Conservation (phyloP, 164 flowering plant genomes). For the Magnolia officinalis region DNA sequence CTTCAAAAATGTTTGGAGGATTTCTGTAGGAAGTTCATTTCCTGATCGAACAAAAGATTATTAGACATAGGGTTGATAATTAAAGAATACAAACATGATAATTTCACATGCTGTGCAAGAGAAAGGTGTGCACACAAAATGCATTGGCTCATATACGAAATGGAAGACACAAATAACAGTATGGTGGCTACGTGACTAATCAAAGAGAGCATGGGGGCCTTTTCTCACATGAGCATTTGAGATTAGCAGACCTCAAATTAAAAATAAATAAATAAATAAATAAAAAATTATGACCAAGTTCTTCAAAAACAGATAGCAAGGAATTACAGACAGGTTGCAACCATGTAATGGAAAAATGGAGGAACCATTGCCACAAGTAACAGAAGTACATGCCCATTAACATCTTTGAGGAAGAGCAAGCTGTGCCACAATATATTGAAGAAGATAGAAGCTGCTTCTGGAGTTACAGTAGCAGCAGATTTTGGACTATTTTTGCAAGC, state of each 20-base stretch:
- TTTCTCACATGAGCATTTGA: not conserved
- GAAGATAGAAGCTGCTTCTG: not conserved
- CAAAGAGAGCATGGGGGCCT: not conserved
- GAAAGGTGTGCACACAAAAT: too few species aligned
- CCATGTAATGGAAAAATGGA: not conserved
- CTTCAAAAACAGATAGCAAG: not conserved
- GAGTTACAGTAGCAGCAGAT: not conserved
- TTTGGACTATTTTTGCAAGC: too few species aligned
- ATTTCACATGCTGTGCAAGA: too few species aligned
- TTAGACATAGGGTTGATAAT: not conserved
- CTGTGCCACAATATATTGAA: too few species aligned
- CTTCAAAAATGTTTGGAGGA: constrained; percentile 68
- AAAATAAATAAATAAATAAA: too few species aligned
- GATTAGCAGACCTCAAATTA: too few species aligned
- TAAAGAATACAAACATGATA: too few species aligned
- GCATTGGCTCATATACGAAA: not conserved
- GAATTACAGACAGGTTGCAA: not conserved
- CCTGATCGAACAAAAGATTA: constrained; percentile 36
- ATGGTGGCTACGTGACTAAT: not conserved
- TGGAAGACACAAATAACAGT: not conserved
- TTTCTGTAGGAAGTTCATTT: constrained; percentile 81
- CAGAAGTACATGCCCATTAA: not conserved
- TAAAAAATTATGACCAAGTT: not conserved
- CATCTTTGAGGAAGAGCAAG: not conserved
- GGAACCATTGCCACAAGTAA: not conserved